Evolutionary conservation across 768 basidiomycete species (phyloP).

Genomic region (Saitozyma podzolica): DNA sequence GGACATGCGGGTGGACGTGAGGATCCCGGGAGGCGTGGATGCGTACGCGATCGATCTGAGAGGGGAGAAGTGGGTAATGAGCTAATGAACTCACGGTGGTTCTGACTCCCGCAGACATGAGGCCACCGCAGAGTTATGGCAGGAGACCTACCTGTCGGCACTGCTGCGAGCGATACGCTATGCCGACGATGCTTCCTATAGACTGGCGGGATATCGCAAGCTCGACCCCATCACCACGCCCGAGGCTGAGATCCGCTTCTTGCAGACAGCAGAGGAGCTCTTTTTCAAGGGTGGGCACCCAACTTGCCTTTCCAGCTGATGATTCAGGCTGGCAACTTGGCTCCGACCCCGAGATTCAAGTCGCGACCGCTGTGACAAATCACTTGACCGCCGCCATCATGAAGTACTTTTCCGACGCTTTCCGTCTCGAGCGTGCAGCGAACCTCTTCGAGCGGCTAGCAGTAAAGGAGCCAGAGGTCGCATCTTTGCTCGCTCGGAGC

Average conservation of each 20-base stretch:
- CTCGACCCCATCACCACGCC: slow-evolving; percentile 87
- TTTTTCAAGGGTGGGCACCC: slow-evolving; percentile 73
- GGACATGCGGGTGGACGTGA: slow-evolving; percentile 95
- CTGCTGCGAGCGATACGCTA: slow-evolving; percentile 87
- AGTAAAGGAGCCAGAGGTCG: slow-evolving; percentile 84
- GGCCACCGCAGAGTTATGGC: slow-evolving; percentile 89
- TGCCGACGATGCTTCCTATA: slow-evolving; percentile 89
- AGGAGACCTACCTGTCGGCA: slow-evolving; percentile 94
- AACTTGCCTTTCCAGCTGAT: not conserved
- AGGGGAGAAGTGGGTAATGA: slow-evolving; percentile 77
- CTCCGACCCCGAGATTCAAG: slow-evolving; percentile 97
- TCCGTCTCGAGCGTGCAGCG: slow-evolving; percentile 78
- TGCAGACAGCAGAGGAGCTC: slow-evolving; percentile 83
- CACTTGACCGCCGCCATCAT: slow-evolving; percentile 91
- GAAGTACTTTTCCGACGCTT: slow-evolving; percentile 95
- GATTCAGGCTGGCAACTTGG: slow-evolving; percentile 87
- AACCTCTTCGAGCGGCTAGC: slow-evolving; percentile 90
- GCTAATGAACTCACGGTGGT: not conserved
- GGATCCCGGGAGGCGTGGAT: slow-evolving; percentile 94
- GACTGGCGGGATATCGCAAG: slow-evolving; percentile 89
- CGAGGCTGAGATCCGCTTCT: slow-evolving; percentile 85
- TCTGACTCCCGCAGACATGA: slow-evolving; percentile 64
- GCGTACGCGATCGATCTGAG: slow-evolving; percentile 91
- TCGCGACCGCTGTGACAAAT: slow-evolving; percentile 93
- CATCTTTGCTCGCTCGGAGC: slow-evolving; percentile 77